Conservation (phyloP, 495 filamentous ascomycete species). For the Aspergillus panamensis region DNA sequence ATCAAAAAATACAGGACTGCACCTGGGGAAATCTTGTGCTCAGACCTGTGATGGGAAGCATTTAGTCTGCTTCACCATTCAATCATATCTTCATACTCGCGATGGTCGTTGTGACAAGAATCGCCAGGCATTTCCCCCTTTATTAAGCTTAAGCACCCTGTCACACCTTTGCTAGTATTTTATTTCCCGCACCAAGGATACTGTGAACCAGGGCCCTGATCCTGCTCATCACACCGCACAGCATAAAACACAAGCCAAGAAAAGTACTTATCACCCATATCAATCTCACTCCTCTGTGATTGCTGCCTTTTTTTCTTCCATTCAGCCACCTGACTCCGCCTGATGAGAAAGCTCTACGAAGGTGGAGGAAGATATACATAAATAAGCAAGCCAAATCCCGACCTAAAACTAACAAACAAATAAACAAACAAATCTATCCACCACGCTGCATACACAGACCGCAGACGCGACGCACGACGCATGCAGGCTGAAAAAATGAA, state of each 20-base stretch:
- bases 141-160: conserved; percentile 12
- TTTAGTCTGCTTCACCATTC: too few relatives aligned
- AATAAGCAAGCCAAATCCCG: too few relatives aligned
- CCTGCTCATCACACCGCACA: not conserved
- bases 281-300: not conserved
- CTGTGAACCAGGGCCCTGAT: conserved; percentile 1
- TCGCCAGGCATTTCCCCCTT: not conserved
- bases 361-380: not conserved
- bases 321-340: not conserved
- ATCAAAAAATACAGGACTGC: not conserved
- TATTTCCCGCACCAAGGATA: not conserved
- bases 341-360: not conserved
- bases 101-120: not conserved
- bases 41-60: not conserved
- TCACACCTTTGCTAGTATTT: conserved; percentile 4
- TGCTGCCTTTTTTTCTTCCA: not conserved
- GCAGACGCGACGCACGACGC: not conserved
- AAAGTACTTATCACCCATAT: not conserved
- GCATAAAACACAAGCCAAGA: not conserved
- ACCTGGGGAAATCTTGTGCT: not conserved
- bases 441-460: not conserved
- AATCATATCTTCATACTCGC: not conserved
- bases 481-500: not conserved
- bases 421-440: not conserved
- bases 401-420: not conserved